phyloP scores from a whole-genome alignment of 179 eudicot species.

The Amaranthus tricolor region DNA sequence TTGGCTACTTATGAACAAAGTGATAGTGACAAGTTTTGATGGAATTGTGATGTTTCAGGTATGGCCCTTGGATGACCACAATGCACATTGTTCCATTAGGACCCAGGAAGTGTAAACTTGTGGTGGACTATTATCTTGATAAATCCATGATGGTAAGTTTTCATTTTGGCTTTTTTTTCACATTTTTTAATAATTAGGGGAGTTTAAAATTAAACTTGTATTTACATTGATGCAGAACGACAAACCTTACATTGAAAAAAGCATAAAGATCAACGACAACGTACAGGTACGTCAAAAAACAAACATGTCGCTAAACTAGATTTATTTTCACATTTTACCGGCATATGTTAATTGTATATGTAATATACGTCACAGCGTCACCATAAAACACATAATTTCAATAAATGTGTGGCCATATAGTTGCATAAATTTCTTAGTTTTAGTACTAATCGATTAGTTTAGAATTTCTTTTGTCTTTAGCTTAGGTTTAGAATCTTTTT shows the following conservation, averaged over 20 bases:
- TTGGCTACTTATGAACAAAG: neutral
- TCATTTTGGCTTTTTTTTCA: neutral
- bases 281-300: conserved; percentile 54
- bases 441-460: too few relatives aligned
- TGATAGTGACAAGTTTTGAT: neutral
- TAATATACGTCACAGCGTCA: too few relatives aligned
- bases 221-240: conserved; percentile 39
- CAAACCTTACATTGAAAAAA: conserved; percentile 44
- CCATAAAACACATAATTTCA: too few relatives aligned
- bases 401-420: too few relatives aligned
- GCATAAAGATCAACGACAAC: conserved; percentile 59
- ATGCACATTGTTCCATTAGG: conserved; percentile 14
- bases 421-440: too few relatives aligned
- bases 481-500: too few relatives aligned
- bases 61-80: conserved; percentile 21
- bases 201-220: neutral
- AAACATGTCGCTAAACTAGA: neutral
- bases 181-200: neutral
- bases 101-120: conserved; percentile 12
- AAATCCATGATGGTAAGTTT: conserved; percentile 7
- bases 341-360: too few relatives aligned
- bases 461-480: too few relatives aligned
- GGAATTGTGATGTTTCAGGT: conserved; percentile 9
- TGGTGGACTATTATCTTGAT: conserved; percentile 18
- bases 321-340: too few relatives aligned